Conservation (phyloP, 352 stramenopile genomes). For the Globisporangium paddicum region DNA sequence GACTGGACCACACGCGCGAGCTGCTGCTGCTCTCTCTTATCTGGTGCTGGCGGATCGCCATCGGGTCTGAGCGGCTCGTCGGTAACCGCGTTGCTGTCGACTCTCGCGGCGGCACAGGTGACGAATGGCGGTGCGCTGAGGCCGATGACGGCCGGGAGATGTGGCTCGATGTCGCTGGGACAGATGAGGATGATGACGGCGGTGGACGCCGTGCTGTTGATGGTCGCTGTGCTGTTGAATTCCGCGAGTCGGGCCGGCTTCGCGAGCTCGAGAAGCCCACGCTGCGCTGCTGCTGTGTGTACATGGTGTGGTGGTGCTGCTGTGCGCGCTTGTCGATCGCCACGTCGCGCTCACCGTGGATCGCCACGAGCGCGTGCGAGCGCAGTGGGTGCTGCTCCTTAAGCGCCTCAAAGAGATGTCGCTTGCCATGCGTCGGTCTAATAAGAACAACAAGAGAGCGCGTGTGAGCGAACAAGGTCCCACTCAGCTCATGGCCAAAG, state of each 20-base stretch:
- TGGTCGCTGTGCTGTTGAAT: background rate
- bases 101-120: conserved; percentile 5
- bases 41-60: conserved; percentile 11
- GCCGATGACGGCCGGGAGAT: conserved; percentile 3
- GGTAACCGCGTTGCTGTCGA: conserved; percentile 2
- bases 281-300: background rate
- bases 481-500: too few relatives aligned
- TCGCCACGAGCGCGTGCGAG: conserved; percentile 7
- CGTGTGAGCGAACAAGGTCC: conserved; percentile 1
- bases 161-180: conserved; percentile 9
- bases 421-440: conserved; percentile 13
- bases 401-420: conserved; percentile 15
- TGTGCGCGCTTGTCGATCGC: background rate
- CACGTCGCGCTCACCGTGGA: background rate
- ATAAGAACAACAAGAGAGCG: background rate
- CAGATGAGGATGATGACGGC: conserved; percentile 1
- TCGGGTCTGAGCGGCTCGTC: conserved; percentile 11
- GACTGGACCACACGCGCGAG: background rate
- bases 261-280: background rate
- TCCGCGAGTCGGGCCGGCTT: conserved; percentile 2
- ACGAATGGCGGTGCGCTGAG: conserved; percentile 11
- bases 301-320: background rate
- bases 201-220: background rate
- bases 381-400: conserved; percentile 12
- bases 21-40: background rate